Percentiles rank a stretch among this genome's conserved stretches.
Conservation (phyloP, 140 eudicot species). For the Bidens hawaiensis region DNA sequence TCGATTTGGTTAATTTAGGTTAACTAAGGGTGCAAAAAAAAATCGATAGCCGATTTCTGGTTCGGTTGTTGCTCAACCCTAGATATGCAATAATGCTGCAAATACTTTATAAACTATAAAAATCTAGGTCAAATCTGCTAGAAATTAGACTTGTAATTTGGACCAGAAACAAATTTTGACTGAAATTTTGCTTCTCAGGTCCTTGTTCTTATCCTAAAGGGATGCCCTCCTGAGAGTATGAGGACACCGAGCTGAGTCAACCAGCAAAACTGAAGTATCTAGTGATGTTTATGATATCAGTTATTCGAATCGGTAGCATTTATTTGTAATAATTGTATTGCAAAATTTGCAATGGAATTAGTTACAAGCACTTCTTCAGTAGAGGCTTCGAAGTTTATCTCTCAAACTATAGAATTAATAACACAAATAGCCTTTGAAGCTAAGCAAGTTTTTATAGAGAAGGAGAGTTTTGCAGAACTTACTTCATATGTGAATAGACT, state of each 20-base stretch:
- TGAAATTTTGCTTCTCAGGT: conserved; percentile 8
- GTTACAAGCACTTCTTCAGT: conserved; percentile 25
- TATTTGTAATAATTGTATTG: conserved; percentile 9
- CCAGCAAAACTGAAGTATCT: conserved; percentile 5
- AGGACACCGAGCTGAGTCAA: background rate
- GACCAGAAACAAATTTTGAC: background rate
- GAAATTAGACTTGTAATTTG: background rate
- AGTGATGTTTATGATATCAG: conserved; percentile 5
- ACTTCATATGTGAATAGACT: conserved; percentile 39
- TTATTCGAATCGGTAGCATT: conserved; percentile 17
- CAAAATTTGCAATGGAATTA: conserved; percentile 29
- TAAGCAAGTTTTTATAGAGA: conserved; percentile 31
- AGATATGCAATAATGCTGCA: too few species aligned
- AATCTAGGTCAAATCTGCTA: background rate
- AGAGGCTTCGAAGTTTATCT: conserved; percentile 29
- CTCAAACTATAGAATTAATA: conserved; percentile 40
- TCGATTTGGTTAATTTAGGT: too few species aligned
- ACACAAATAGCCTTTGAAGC: conserved; percentile 32
- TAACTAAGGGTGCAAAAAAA: too few species aligned
- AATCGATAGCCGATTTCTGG: too few species aligned
- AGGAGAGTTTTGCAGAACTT: conserved; percentile 41
- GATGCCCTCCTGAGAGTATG: conserved; percentile 5
- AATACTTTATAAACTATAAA: background rate
- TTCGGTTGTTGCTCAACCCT: too few species aligned
- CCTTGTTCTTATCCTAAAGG: conserved; percentile 2